Evolutionary conservation across 2,329 filamentous ascomycete genomes (phyloP), one percentile per base, ranked within the genome.

Genomic region (Whalleya microplaca): DNA sequence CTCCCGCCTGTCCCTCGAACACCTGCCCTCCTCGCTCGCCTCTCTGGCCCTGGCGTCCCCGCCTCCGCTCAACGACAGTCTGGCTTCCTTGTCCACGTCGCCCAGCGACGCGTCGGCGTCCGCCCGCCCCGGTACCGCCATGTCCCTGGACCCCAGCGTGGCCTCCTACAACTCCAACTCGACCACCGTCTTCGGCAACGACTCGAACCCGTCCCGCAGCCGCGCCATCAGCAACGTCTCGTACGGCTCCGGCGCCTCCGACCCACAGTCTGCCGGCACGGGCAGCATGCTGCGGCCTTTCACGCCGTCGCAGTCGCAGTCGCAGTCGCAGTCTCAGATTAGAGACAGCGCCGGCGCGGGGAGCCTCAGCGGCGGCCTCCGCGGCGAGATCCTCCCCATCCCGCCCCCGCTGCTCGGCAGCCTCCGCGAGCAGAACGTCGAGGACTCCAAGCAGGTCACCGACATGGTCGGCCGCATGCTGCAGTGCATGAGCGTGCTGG

Each of bases 381-480:
- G 27, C 6, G 32, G 23, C 42, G 51, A 41, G 55, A 56, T 37
- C 9, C 27, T 12, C 6, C 27, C 27, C 6, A 5, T 12, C 6
- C 27, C 27, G 27, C 27, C 27, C 12, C 27, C 27, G 40, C 47
- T 66, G 1, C 51, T 68, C n/a, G 67, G 71, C 51, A 78, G 76
- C 58, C 71, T 81, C 47, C 79, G 80, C 53, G 81, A 86, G 67
- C 82, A 85, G 66, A 85, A 85, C 68, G 76, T 85, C 14, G 84
- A 88, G 71, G 84, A 89, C 67, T 88, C 86, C 47, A 84, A 91
- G 70, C 86, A 95, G 69, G 86, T 98, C 51, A 96, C 95, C 0
- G 93, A 98, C 65, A 96, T 94, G 65, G 93, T 97, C 0, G 95
- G 92, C 0, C 82, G 94, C 48, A 96, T 99, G 91, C 79, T 99